Evolutionary conservation across 2,329 filamentous ascomycete species (phyloP), one percentile per base, ranked within the genome.

Genomic region (Didymella glomerata): DNA sequence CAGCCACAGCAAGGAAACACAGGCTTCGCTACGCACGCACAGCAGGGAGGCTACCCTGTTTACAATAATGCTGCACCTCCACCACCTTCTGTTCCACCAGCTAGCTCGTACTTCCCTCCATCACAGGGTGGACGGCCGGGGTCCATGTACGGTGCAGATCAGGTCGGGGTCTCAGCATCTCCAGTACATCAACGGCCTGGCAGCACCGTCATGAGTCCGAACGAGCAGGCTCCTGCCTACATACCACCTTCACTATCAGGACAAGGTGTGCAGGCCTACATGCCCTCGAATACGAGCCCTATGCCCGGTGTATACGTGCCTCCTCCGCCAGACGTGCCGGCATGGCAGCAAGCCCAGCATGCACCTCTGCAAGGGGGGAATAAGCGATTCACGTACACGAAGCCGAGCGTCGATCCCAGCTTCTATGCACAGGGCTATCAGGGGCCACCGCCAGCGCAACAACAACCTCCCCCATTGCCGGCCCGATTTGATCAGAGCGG

Each of bases 321-420:
- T 63, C 74, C 75, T 6, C 73, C 75, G 10, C 74, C 75, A 30
- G 74, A 75, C 60, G 63, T 75, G 34, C 71, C 74, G 27, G 72
- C 72, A 36, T 77, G 75, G 76, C 70, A 76, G 42, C 76, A 77
- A 44, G 66, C 69, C n/a, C 69, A 74, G 36, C 73, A 76, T 63
- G 71, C 73, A 11, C 70, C 73, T 10, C 57, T 71, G n/a, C 73
- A 76, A 38, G 65, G 68, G 14, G 68, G 63, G 8, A 53, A 45
- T n/a, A 72, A 71, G 61, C 75, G 70, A 52, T 76, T 71, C 56
- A 73, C 54, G 30, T 75, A 76, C 40, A 69, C 71, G 5, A 73
- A 68, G 40, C 68, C 73, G 7, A 64, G 40, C 11, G 67, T 68
- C n/a, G 67, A 74, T 32, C 66, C 71, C 11, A 66, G 58, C 24